A percentile compares a stretch with the other conserved stretches of the same genome.
phyloP scores from a whole-genome alignment of 805 yeast species.

The Cyberlindnera bimundalis region DNA sequence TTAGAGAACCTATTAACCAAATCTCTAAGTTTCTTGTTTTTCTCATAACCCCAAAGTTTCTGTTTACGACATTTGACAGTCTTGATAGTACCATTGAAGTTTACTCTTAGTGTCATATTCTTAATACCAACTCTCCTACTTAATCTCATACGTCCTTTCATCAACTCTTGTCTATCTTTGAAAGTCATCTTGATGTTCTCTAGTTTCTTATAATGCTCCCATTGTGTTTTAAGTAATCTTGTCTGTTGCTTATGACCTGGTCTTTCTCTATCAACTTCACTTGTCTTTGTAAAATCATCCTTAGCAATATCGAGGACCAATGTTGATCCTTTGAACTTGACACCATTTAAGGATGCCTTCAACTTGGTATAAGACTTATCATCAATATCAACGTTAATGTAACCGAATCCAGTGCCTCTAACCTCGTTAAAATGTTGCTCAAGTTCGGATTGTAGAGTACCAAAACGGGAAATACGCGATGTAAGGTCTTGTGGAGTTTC shows the following conservation, averaged over 20 bases:
- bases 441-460: constrained; percentile 47
- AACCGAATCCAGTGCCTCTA: constrained; percentile 49
- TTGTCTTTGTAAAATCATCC: constrained; percentile 44
- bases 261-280: constrained; percentile 45
- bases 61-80: constrained; percentile 61
- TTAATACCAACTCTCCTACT: constrained; percentile 50
- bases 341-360: constrained; percentile 59
- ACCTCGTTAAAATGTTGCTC: constrained; percentile 52
- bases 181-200: constrained; percentile 37
- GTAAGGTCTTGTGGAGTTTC: constrained; percentile 44
- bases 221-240: constrained; percentile 36
- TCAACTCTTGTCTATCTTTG: constrained; percentile 40
- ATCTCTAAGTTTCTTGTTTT: constrained; percentile 56
- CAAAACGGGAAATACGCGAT: constrained; percentile 60
- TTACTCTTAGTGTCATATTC: constrained; percentile 60
- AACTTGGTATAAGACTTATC: constrained; percentile 46
- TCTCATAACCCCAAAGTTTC: constrained; percentile 89
- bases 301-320: constrained; percentile 62
- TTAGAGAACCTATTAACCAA: constrained; percentile 59
- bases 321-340: constrained; percentile 70
- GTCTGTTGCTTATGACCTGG: constrained; percentile 28
- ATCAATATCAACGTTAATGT: constrained; percentile 53
- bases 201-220: constrained; percentile 35
- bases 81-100: constrained; percentile 53
- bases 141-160: constrained; percentile 60